These are phyloP conservation scores for Oenanthe javanica DNA, from an alignment of 140 eudicot species.

Conservation along the genomic window DNA sequence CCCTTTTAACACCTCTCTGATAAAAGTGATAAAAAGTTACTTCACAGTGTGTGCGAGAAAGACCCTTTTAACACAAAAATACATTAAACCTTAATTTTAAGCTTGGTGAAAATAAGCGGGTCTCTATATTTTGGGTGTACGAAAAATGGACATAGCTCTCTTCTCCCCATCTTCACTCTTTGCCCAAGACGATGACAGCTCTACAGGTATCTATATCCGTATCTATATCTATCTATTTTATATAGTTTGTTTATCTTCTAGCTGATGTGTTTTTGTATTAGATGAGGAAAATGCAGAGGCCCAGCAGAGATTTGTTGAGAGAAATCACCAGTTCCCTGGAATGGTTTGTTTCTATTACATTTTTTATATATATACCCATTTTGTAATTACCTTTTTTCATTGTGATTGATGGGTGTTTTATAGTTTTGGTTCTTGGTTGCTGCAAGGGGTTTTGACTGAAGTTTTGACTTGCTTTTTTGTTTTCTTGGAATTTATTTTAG, in stretches of 20 bases:
- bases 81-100: too few relatives aligned
- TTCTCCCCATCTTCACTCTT: conserved; percentile 89
- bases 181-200: conserved; percentile 40
- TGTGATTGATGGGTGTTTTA: not conserved
- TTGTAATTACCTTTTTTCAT: not conserved
- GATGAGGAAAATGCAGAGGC: conserved; percentile 51
- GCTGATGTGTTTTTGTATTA: conserved; percentile 19
- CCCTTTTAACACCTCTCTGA: too few relatives aligned
- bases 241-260: not conserved
- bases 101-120: too few relatives aligned
- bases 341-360: conserved; percentile 33
- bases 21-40: too few relatives aligned
- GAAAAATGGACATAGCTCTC: conserved; percentile 67
- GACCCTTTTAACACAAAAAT: too few relatives aligned
- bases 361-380: not conserved
- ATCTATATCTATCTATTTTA: not conserved
- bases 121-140: too few relatives aligned
- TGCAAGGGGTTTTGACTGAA: not conserved
- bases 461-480: not conserved
- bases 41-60: too few relatives aligned
- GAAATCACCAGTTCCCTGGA: conserved; percentile 69
- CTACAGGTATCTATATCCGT: conserved; percentile 31
- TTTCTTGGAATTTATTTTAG: not conserved
- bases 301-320: conserved; percentile 47
- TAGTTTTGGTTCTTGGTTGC: not conserved